Conservation (phyloP, 2,329 filamentous ascomycete genomes). For the Xylariaceae sp. region DNA sequence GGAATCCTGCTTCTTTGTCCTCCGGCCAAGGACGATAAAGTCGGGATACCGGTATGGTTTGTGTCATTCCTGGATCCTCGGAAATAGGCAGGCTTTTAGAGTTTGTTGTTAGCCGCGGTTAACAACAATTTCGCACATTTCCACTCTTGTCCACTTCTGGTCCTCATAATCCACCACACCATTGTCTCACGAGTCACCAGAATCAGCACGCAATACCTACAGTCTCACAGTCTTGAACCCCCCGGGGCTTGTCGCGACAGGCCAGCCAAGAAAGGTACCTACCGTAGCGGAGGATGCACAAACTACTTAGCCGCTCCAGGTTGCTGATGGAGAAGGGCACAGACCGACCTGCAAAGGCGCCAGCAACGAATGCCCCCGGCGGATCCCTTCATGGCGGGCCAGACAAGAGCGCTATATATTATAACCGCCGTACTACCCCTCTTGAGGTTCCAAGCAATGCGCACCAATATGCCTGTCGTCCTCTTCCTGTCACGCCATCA, state of each 20-base stretch:
- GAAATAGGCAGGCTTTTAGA: not conserved
- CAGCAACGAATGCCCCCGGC: conserved; percentile 31
- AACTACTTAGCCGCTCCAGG: conserved; percentile 27
- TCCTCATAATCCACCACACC: conserved; percentile 6
- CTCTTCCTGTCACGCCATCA: conserved; percentile 24
- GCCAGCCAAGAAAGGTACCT: conserved; percentile 16
- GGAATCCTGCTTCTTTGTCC: not conserved
- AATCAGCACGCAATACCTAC: not conserved
- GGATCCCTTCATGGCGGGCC: conserved; percentile 28
- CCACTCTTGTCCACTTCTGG: not conserved
- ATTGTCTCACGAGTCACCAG: conserved; percentile 15
- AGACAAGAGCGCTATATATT: conserved; percentile 28
- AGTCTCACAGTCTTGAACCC: not conserved
- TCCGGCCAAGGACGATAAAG: conserved; percentile 2
- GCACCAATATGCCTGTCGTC: conserved; percentile 26
- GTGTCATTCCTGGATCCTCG: too few species aligned
- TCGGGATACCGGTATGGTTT: not conserved
- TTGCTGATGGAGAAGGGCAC: conserved; percentile 23
- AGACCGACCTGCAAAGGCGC: conserved; percentile 24
- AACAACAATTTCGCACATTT: too few species aligned
- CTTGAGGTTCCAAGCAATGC: conserved; percentile 19
- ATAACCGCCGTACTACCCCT: conserved; percentile 27
- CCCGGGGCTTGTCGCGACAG: conserved; percentile 4
- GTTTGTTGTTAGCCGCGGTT: not conserved
- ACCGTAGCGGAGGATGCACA: conserved; percentile 22